These are phyloP conservation scores for Saccharomyces pastorianus DNA, from an alignment of 1,139 yeast genomes.

Conservation along the genomic window DNA sequence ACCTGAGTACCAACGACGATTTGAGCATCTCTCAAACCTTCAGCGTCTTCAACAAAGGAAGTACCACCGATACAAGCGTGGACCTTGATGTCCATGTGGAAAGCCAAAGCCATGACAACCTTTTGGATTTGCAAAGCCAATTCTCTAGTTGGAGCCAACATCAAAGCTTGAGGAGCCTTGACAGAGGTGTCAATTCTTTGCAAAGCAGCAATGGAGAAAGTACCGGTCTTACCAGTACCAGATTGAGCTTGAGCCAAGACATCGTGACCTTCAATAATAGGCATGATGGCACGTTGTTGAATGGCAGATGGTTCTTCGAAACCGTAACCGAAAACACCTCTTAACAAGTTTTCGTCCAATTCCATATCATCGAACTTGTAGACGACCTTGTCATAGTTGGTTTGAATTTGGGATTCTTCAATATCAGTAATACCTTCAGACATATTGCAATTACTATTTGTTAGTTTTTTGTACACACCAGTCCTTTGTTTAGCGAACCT, in stretches of 20 bases:
- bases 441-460: constrained; percentile 22
- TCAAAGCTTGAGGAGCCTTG: constrained; percentile 84
- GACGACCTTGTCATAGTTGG: constrained; percentile 97
- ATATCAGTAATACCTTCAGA: constrained; percentile 68
- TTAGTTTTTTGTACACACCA: constrained; percentile 19
- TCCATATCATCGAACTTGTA: constrained; percentile 80
- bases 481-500: constrained; percentile 3
- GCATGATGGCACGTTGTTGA: constrained; percentile 96
- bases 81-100: constrained; percentile 86
- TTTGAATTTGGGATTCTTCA: constrained; percentile 76
- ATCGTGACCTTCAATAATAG: constrained; percentile 93
- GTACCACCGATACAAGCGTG: constrained; percentile 99
- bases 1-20: constrained; percentile 98
- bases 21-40: constrained; percentile 85
- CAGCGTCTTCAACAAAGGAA: constrained; percentile 81
- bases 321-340: constrained; percentile 95
- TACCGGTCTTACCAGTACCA: constrained; percentile 99
- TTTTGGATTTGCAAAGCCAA: constrained; percentile 96
- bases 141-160: constrained; percentile 98
- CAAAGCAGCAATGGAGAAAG: constrained; percentile 93
- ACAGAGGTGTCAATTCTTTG: constrained; percentile 73
- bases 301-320: constrained; percentile 96
- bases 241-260: constrained; percentile 99
- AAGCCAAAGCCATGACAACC: constrained; percentile 89
- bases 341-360: constrained; percentile 67